Percentiles rank a stretch among this genome's conserved stretches.
These are phyloP conservation scores for Diophrys sp. DNA, from an alignment of 73 alveolate species.

Conservation along the genomic window DNA sequence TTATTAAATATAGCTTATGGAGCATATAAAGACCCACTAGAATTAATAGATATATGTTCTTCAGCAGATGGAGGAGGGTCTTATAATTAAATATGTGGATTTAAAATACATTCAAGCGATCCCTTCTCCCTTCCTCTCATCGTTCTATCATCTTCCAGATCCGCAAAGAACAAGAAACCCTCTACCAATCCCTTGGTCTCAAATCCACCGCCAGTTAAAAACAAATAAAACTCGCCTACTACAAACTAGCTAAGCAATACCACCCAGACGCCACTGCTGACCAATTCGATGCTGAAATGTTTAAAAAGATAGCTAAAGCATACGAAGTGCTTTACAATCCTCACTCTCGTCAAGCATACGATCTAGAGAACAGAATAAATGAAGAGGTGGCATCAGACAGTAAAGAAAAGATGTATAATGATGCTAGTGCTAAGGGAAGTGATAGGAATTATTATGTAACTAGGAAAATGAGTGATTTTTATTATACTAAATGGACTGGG, in stretches of 20 bases:
- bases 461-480: conserved; percentile 45
- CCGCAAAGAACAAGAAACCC: conserved; percentile 56
- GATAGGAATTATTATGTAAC: conserved; percentile 38
- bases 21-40: too few species aligned
- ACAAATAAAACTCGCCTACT: conserved; percentile 88
- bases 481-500: conserved; percentile 64
- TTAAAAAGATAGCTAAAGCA: conserved; percentile 71
- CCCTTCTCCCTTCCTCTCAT: too few species aligned
- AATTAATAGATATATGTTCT: too few species aligned
- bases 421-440: conserved; percentile 10
- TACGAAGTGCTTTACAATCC: conserved; percentile 62
- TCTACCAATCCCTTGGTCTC: conserved; percentile 68
- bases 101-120: too few species aligned
- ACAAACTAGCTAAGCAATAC: conserved; percentile 86
- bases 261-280: conserved; percentile 90
- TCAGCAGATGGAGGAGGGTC: too few species aligned
- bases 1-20: too few species aligned
- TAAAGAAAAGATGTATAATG: conserved; percentile 31
- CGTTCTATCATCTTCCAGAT: conserved; percentile 23
- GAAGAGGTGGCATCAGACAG: conserved; percentile 26
- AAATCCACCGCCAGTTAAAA: conserved; percentile 69
- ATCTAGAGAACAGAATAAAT: conserved; percentile 50
- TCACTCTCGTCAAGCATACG: conserved; percentile 39
- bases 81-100: too few species aligned
- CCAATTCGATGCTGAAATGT: conserved; percentile 62